A percentile compares a stretch with the other conserved stretches of the same genome.
These are phyloP conservation scores for Populus hybrid DNA, from an alignment of 441 rosid species.

Conservation along the genomic window DNA sequence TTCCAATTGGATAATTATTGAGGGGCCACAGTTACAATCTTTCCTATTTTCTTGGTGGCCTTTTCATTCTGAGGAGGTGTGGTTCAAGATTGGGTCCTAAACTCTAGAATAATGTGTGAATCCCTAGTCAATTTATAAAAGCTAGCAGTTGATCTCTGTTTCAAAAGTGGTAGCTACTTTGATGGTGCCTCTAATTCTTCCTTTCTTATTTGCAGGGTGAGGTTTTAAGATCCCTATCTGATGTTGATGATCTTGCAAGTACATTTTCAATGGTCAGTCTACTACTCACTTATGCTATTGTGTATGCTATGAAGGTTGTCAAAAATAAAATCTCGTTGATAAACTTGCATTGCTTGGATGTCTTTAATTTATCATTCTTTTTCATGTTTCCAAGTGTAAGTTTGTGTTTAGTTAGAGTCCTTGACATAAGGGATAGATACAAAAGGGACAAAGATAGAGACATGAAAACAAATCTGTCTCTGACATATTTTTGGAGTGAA, in stretches of 20 bases:
- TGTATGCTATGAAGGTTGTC: not conserved
- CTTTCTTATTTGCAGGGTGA: constrained; percentile 53
- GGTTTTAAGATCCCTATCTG: constrained; percentile 53
- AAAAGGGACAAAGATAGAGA: too few relatives aligned
- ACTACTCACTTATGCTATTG: constrained; percentile 5
- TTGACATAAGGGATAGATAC: too few relatives aligned
- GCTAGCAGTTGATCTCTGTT: not conserved
- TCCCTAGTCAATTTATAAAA: not conserved
- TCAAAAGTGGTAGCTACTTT: not conserved
- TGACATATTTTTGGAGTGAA: too few relatives aligned
- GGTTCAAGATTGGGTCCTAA: not conserved
- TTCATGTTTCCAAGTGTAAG: not conserved
- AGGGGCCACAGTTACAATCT: not conserved
- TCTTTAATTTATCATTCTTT: not conserved
- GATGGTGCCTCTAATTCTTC: constrained; percentile 1
- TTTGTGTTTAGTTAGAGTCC: too few relatives aligned
- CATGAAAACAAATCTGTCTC: too few relatives aligned
- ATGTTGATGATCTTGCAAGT: constrained; percentile 73
- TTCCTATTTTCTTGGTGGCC: not conserved
- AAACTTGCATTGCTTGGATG: not conserved
- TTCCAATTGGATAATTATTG: not conserved
- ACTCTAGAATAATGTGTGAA: not conserved
- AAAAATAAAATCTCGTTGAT: not conserved
- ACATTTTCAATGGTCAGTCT: constrained; percentile 79
- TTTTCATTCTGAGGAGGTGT: not conserved